Evolutionary conservation across 345 rosid genomes (phyloP), one percentile per base, ranked within the genome.

Genomic region (Trapa incisa): DNA sequence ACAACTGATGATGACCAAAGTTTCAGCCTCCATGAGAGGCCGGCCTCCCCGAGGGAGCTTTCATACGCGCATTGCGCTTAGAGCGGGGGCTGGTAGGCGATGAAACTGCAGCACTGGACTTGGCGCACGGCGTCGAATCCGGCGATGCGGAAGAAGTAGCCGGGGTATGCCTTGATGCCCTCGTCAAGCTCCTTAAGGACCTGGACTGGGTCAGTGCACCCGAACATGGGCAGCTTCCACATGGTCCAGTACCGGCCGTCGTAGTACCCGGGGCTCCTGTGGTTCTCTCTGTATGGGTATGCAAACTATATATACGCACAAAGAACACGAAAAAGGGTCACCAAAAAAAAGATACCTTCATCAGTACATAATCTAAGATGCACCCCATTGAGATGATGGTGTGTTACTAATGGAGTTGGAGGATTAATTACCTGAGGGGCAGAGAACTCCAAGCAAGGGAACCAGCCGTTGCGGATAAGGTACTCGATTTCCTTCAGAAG

Each of bases 221-320:
- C 91, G 65, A 82, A 88, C 91, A 88, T 84, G 37, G 95, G 95
- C 70, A 88, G 78, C 78, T 86, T 86, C 91, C 95, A 88, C 36
- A 86, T 68, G 17, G 95, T 88, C 89, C 89, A 86, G 65, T 84
- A 84, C 73, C 95, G 80, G 54, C 91, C 83, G 54, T 86, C 91
- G 58, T 86, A 88, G 74, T 86, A 88, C 11, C 95, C 89, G 2
- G 91, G 89, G 58, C 82, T 81, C 57, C 70, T 63, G 73, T 85
- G 79, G 47, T 86, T 58, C 71, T 83, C 76, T 37, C 86, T 79
- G 16, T 48, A 52, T 39, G 84, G 81, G 36, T 37, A 1, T 6
- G 87, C 89, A 39, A 48, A 60, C 95, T 84, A 67, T 54, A 14
- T 22, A 22, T 22, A 22, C 29, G 29, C 29, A 22, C 29, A 22